Evolutionary conservation across 176 grass and related monocot genomes (phyloP).

Genomic region (Bolboschoenus planiculmis): DNA sequence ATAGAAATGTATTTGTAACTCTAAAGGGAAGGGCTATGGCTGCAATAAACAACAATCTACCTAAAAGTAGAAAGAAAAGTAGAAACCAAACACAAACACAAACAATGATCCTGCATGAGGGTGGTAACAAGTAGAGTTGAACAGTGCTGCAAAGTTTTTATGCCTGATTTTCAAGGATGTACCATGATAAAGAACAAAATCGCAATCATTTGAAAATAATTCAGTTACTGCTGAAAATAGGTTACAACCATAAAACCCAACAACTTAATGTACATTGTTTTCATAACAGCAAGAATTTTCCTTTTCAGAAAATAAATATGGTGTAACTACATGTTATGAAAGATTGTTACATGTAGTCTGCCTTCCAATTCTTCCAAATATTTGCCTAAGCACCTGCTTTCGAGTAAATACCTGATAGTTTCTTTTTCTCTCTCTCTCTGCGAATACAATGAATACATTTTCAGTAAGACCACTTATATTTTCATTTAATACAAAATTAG

Average conservation of each 20-base stretch:
- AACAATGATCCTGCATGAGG: background rate
- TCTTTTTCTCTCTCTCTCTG: background rate
- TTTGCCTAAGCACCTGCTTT: constrained; percentile 14
- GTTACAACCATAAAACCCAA: constrained; percentile 22
- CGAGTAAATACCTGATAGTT: constrained; percentile 15
- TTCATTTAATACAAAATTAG: background rate
- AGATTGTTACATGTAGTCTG: constrained; percentile 9
- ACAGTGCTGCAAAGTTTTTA: background rate
- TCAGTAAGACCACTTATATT: background rate
- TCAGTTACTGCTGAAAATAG: constrained; percentile 25
- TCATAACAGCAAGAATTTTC: constrained; percentile 20
- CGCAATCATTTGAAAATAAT: constrained; percentile 24
- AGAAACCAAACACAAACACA: background rate
- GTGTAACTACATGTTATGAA: constrained; percentile 15
- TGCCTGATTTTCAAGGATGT: background rate
- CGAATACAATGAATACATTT: background rate
- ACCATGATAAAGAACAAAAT: constrained; percentile 21
- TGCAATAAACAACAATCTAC: background rate
- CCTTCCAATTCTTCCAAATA: constrained; percentile 22
- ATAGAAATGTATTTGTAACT: background rate
- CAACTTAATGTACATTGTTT: constrained; percentile 32
- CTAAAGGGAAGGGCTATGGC: background rate
- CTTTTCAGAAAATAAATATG: constrained; percentile 21
- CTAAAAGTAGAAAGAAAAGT: background rate
- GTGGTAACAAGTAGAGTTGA: background rate